These are phyloP conservation scores for Phytophthora foliorum DNA, from an alignment of 352 stramenopile genomes.

Conservation along the genomic window DNA sequence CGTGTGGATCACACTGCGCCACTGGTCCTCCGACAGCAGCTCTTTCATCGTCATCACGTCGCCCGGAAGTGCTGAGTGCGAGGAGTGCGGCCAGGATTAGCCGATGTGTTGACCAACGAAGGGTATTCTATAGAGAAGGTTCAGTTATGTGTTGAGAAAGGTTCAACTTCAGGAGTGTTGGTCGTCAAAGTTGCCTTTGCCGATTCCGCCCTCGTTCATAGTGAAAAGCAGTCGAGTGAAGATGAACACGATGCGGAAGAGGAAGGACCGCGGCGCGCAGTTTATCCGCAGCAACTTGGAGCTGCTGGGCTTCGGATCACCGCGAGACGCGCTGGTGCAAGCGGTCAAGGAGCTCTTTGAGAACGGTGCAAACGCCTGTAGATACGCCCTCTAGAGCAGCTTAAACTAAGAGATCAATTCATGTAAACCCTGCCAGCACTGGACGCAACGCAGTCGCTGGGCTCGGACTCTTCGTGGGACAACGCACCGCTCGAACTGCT, in stretches of 20 bases:
- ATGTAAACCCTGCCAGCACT: conserved; percentile 45
- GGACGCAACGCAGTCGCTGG: conserved; percentile 59
- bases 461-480: conserved; percentile 30
- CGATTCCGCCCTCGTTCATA: conserved; percentile 5
- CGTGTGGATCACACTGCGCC: conserved; percentile 73
- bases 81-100: conserved; percentile 25
- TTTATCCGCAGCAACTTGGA: conserved; percentile 80
- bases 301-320: conserved; percentile 75
- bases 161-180: conserved; percentile 34
- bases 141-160: background rate
- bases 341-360: conserved; percentile 87
- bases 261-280: conserved; percentile 45
- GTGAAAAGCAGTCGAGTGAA: conserved; percentile 1
- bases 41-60: conserved; percentile 50
- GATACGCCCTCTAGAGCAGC: background rate
- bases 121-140: conserved; percentile 11
- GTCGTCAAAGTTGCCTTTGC: conserved; percentile 16
- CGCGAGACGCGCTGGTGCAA: conserved; percentile 72
- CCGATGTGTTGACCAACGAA: conserved; percentile 1
- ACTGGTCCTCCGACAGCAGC: conserved; percentile 69
- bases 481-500: conserved; percentile 48
- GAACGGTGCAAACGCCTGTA: conserved; percentile 55
- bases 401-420: background rate
- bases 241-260: conserved; percentile 26
- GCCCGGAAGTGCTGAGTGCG: conserved; percentile 2